Evolutionary conservation across 202 grass and related monocot genomes (phyloP), one percentile per base, ranked within the genome.

Genomic region (Panicum virgatum): DNA sequence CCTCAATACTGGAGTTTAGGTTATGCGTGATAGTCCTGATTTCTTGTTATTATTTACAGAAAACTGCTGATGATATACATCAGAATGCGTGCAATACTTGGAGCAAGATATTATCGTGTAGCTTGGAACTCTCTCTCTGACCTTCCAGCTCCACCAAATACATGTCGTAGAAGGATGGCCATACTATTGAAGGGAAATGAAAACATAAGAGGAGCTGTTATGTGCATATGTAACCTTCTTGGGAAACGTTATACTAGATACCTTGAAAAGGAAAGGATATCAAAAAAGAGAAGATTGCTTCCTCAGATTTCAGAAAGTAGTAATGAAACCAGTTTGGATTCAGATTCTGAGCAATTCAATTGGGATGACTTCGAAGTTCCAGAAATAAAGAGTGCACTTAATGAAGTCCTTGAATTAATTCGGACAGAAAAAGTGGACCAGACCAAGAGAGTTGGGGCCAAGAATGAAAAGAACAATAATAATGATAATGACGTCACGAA

Each of bases 341-440:
- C 76, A 81, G 68, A 83, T 56, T 87, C 56, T 26, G 69, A 89
- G 37, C 64, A 81, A 44, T 82, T 87, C 63, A 78, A 39, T 79
- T 98, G 96, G 96, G 90, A 98, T 88, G 56, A 96, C 86, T 93
- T 95, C 52, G 89, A 89, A 60, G 90, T 91, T 82, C 82, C 80
- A 69, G 96, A 98, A 48, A 86, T 98, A 86, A 96, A 88, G 89
- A 81, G 44, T 66, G 92, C 90, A 74, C 66, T 98, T 82, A 87
- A 92, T 72, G 92, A 98, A 77, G 87, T 92, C 62, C 82, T 98
- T 91, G 83, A 89, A 60, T 91, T 89, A 81, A 98, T 87, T 81
- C 85, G 68, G 73, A 76, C 82, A 80, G 85, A 92, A 75, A 98
- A 91, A 30, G 56, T 96, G 91, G 85, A 91, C 54, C 90, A 83